Evolutionary conservation across 2,329 filamentous ascomycete species (phyloP), one percentile per base, ranked within the genome.

Genomic region (Ploettnerulaceae sp.): DNA sequence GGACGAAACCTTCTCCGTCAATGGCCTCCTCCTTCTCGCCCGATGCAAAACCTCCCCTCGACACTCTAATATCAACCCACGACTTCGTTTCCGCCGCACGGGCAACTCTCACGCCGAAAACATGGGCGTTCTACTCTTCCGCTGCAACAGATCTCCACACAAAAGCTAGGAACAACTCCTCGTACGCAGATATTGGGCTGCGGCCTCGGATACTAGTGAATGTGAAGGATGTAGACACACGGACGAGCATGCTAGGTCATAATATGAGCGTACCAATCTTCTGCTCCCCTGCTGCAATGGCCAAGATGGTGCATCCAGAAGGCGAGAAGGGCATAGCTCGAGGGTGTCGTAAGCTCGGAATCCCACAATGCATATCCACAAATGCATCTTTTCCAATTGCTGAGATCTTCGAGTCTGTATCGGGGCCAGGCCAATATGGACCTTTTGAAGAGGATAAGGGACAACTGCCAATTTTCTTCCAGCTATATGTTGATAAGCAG

Each of bases 91-190:
- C 66, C 8, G 77, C 74, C 0, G 81, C 81, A 3, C 70, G 72
- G 12, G 67, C 68, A 20, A 74, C 72, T 5, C 70, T 82, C 37
- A 71, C 71, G 7, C 71, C 74, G 17, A 85, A 86, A 58, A 76
- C 81, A n/a, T 84, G 79, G 78, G 82, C 81, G 0, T 86, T 84
- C 58, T 77, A 81, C 59, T 82, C 78, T 15, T 82, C 79, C 7
- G 82, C 81, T 2, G 77, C 81, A 8, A 84, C 79, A 5, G 82
- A 97, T 66, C 72, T 89, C 17, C 72, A 73, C 57, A 77, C 82
- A 28, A 76, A 81, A 37, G 67, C 67, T 17, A 70, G 72, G 39
- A 86, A 85, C 61, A 70, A 67, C 18, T 67, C 71, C 0, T 67
- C 72, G 51, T 81, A 80, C 56, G 66, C 71, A 31, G 64, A 71